phyloP scores from a whole-genome alignment of 495 filamentous ascomycete species.

The Penicillium alfredii region DNA sequence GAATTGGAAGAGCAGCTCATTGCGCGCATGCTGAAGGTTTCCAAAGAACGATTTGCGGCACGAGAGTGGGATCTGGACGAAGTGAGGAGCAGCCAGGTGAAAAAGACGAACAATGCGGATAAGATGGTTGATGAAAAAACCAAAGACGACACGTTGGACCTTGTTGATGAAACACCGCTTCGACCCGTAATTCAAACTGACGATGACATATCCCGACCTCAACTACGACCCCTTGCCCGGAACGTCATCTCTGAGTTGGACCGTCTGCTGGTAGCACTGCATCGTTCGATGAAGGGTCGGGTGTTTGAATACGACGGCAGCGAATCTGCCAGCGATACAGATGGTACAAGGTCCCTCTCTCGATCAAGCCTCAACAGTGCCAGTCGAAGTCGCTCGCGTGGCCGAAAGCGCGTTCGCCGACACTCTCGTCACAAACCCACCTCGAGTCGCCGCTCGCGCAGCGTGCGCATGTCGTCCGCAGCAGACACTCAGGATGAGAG shows the following conservation, averaged over 20 bases:
- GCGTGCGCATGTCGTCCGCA: conserved; percentile 1
- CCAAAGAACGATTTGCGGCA: conserved; percentile 53
- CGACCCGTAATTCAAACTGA: conserved; percentile 47
- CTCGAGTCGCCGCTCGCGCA: conserved; percentile 10
- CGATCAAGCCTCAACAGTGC: conserved; percentile 9
- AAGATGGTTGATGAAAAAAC: conserved; percentile 2
- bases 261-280: conserved; percentile 57
- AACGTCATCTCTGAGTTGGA: conserved; percentile 63
- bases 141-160: conserved; percentile 2
- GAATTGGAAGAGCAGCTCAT: conserved; percentile 62
- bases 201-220: conserved; percentile 53
- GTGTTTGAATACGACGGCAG: conserved; percentile 18
- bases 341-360: conserved; percentile 12
- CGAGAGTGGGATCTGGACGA: conserved; percentile 28
- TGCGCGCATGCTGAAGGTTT: conserved; percentile 53
- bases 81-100: background rate
- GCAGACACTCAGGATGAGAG: conserved; percentile 4
- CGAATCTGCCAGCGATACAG: conserved; percentile 19
- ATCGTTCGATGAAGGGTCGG: conserved; percentile 51
- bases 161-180: conserved; percentile 19
- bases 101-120: background rate
- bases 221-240: conserved; percentile 58
- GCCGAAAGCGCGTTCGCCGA: conserved; percentile 22
- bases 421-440: conserved; percentile 2
- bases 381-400: conserved; percentile 22